Evolutionary conservation across 139 green algal species (phyloP).

Genomic region (Nannochloris sp.): DNA sequence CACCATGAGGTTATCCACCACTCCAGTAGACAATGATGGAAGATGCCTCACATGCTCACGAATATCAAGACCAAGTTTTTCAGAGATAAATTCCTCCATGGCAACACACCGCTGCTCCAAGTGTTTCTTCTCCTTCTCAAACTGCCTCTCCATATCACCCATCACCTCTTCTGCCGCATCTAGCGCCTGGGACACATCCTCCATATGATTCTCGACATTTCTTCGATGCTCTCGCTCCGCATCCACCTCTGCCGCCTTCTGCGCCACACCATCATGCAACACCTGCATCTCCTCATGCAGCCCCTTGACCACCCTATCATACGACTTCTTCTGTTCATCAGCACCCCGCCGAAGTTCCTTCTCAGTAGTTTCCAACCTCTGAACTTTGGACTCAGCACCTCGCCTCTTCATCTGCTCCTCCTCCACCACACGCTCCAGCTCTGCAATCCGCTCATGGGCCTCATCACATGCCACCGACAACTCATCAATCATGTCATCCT

Average conservation of each 20-base stretch:
- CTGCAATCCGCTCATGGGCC: not conserved
- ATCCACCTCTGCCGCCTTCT: not conserved
- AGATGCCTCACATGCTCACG: no score
- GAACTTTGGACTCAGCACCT: not conserved
- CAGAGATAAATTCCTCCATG: not conserved
- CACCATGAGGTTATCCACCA: not conserved
- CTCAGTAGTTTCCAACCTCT: not conserved
- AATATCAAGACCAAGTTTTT: not conserved
- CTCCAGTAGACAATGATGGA: no score
- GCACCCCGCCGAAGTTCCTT: not conserved
- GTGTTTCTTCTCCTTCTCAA: not conserved
- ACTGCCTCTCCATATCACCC: not conserved
- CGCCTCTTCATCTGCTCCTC: slow-evolving; percentile 6
- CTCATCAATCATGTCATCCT: not conserved
- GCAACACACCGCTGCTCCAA: not conserved
- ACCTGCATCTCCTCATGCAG: not conserved
- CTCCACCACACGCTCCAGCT: not conserved
- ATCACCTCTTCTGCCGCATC: slow-evolving; percentile 2
- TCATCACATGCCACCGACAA: not conserved
- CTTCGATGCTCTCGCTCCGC: not conserved
- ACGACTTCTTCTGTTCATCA: not conserved
- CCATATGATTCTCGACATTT: not conserved
- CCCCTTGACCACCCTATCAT: not conserved
- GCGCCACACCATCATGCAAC: not conserved
- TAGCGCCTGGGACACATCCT: not conserved